A percentile compares a stretch with the other conserved stretches of the same genome.
phyloP scores from a whole-genome alignment of 768 basidiomycete genomes.

The Piloderma croceum region DNA sequence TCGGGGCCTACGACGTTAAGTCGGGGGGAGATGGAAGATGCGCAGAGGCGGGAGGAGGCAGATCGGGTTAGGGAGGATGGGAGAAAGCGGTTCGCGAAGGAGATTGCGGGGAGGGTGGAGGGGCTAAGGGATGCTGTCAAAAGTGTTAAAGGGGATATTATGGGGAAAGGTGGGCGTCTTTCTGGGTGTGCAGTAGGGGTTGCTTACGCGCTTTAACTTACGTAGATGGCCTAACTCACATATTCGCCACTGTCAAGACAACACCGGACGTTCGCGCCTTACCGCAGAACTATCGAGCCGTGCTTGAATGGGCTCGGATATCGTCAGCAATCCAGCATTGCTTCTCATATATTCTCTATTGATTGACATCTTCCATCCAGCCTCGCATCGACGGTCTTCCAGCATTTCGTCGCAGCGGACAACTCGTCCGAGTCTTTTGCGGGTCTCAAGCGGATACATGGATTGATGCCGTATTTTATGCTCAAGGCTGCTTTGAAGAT shows the following conservation, averaged over 20 bases:
- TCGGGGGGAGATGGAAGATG: slow-evolving; percentile 73
- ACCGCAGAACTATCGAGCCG: slow-evolving; percentile 80
- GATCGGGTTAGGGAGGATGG: slow-evolving; percentile 87
- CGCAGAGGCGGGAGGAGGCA: slow-evolving; percentile 75
- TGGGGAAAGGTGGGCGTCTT: slow-evolving; percentile 60
- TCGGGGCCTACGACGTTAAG: slow-evolving; percentile 67
- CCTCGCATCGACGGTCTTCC: slow-evolving; percentile 93
- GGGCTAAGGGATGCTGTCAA: slow-evolving; percentile 77
- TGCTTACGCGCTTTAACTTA: background rate
- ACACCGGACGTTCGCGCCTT: slow-evolving; percentile 73
- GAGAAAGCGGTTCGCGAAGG: slow-evolving; percentile 73
- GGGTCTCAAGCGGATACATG: slow-evolving; percentile 86
- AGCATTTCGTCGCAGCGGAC: slow-evolving; percentile 90
- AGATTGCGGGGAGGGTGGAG: slow-evolving; percentile 84
- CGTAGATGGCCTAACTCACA: slow-evolving; percentile 78
- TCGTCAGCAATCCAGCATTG: slow-evolving; percentile 56
- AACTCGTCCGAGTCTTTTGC: slow-evolving; percentile 86
- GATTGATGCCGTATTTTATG: slow-evolving; percentile 96
- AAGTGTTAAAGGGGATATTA: slow-evolving; percentile 89
- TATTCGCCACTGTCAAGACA: slow-evolving; percentile 85
- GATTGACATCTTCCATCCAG: slow-evolving; percentile 33
- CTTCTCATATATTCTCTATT: slow-evolving; percentile 2
- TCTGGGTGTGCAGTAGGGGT: no score
- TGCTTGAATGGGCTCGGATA: slow-evolving; percentile 94
- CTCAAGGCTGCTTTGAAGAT: slow-evolving; percentile 88